A percentile compares a stretch with the other conserved stretches of the same genome.
Evolutionary conservation across 176 grass and related monocot species (phyloP).

Genomic region (Rhipidocladum racemiflorum): DNA sequence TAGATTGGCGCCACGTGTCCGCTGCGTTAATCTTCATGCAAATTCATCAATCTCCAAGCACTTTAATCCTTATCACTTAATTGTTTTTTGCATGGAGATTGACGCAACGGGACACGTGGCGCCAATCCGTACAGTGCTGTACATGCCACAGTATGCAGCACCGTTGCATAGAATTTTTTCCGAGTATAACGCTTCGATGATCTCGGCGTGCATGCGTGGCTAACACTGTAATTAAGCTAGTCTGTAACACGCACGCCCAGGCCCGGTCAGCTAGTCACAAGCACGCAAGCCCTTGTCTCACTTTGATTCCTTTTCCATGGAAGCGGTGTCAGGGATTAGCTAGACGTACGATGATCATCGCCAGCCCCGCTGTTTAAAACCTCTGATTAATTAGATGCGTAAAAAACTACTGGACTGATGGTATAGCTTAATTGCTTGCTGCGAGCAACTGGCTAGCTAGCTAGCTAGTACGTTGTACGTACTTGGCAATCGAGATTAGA

Average conservation of each 20-base stretch:
- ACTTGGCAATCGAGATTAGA: not conserved
- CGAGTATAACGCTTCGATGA: not conserved
- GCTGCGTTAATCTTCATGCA: no score
- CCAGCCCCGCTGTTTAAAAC: constrained; percentile 1
- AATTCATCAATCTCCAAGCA: no score
- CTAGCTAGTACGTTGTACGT: not conserved
- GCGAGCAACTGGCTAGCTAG: not conserved
- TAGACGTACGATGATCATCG: not conserved
- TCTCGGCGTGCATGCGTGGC: not conserved
- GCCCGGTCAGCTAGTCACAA: constrained; percentile 8
- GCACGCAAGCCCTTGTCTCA: constrained; percentile 7
- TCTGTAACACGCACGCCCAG: not conserved
- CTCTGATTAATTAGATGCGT: not conserved
- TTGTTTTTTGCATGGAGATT: no score
- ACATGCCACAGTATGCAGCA: no score
- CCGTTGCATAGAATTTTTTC: no score
- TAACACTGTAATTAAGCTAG: not conserved
- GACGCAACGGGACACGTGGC: no score
- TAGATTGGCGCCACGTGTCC: no score
- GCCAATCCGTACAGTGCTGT: no score
- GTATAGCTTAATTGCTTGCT: not conserved
- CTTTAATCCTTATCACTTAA: no score
- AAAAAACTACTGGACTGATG: not conserved
- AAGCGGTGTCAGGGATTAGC: constrained; percentile 33
- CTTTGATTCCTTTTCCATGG: constrained; percentile 42